Evolutionary conservation across 768 basidiomycete species (phyloP).

Genomic region (Psilocybe tampanensis): DNA sequence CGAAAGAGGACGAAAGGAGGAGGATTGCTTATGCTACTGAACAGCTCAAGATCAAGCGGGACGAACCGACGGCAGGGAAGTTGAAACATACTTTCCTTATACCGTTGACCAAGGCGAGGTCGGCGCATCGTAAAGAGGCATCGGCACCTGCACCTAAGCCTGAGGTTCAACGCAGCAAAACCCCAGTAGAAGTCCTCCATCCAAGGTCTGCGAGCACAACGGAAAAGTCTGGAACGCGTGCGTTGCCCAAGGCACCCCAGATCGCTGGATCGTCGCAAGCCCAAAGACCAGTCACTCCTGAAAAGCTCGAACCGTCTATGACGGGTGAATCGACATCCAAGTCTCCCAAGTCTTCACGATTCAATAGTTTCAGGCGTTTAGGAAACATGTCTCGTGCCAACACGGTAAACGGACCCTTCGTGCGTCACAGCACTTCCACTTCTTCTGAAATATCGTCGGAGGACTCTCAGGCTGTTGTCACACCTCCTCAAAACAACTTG

Average conservation of each 20-base stretch:
- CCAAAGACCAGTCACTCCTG: constrained; percentile 18
- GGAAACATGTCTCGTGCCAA: constrained; percentile 39
- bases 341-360: constrained; percentile 48
- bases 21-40: constrained; percentile 25
- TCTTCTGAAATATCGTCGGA: constrained; percentile 69
- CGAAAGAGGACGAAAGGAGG: constrained; percentile 29
- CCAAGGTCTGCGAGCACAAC: constrained; percentile 18
- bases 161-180: neutral
- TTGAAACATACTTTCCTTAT: constrained; percentile 37
- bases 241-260: neutral
- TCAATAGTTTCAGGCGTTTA: constrained; percentile 50
- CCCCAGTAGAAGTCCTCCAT: constrained; percentile 2
- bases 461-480: constrained; percentile 62
- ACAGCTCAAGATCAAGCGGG: constrained; percentile 26
- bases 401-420: constrained; percentile 31
- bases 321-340: constrained; percentile 51
- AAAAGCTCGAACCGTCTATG: constrained; percentile 19
- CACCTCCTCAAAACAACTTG: constrained; percentile 52
- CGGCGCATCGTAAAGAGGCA: constrained; percentile 26
- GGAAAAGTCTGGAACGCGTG: constrained; percentile 1
- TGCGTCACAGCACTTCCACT: constrained; percentile 60
- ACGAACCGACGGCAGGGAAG: constrained; percentile 27
- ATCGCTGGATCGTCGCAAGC: neutral
- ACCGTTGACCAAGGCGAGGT: constrained; percentile 30
- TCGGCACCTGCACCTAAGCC: constrained; percentile 16